Percentiles rank a stretch among this genome's conserved stretches.
phyloP scores from a whole-genome alignment of 306 rosid genomes.

The Comarum palustre region DNA sequence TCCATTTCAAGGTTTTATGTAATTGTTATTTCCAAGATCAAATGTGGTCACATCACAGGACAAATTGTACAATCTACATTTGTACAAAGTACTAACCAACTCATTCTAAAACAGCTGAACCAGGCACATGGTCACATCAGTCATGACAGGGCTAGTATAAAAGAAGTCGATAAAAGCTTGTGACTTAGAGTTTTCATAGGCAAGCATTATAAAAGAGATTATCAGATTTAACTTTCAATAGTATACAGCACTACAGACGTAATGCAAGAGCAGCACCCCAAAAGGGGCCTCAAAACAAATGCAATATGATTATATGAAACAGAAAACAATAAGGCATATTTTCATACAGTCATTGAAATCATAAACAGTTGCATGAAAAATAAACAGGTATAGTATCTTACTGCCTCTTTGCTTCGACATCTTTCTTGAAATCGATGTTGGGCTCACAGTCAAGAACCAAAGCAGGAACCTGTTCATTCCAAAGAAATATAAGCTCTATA shows the following conservation, averaged over 20 bases:
- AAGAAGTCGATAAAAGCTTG: background rate
- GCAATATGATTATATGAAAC: background rate
- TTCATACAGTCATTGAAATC: background rate
- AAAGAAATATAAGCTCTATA: constrained; percentile 23
- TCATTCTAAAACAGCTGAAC: background rate
- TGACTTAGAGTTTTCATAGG: background rate
- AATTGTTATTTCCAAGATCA: background rate
- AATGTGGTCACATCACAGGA: background rate
- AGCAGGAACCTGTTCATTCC: constrained; percentile 77
- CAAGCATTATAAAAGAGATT: background rate
- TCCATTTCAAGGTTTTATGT: background rate
- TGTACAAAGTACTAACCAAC: background rate
- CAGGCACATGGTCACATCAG: background rate
- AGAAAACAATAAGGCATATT: background rate
- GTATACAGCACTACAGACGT: background rate
- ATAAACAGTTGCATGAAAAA: background rate
- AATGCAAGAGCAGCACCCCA: background rate
- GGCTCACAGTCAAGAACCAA: constrained; percentile 97
- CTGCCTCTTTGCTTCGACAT: constrained; percentile 90
- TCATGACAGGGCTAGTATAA: background rate
- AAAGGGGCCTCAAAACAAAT: background rate
- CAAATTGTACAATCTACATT: background rate
- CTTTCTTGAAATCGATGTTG: constrained; percentile 94
- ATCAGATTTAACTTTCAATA: background rate
- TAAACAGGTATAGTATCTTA: constrained; percentile 36